Base-by-base conservation (phyloP, 345 rosid species). In the Camelina laxa region DNA sequence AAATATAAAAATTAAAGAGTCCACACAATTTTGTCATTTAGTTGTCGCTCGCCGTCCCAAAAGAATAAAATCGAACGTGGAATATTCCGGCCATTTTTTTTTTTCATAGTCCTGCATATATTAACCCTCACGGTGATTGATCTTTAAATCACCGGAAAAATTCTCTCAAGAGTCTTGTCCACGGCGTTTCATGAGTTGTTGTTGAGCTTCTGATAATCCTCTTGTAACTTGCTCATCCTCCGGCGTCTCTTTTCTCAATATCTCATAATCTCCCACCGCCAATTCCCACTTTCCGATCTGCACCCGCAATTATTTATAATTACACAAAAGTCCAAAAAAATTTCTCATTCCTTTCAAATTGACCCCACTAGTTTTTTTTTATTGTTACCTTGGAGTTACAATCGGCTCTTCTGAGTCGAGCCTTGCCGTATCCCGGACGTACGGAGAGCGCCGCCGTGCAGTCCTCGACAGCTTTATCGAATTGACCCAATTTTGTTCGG, bases 391-490 rank as follows among this genome's bases (percentile, higher is more conserved):
- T 95, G 55, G 86, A 81, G 60, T 84, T 56, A 77, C 96, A 95
- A 73, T 90, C 87, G 0, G 96, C 99, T 81, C 97, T 84, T 76
- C 99, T 81, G 33, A 95, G 86, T 47, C 97, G 84, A 30, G 99
- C 99, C 73, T 92, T 95, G 64, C 75, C 49, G 68, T 95, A 95
- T 1, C 75, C 71, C 0, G 97, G 96, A 12, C 90, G 87, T 6
- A 89, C 64, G 19, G 73, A 63, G 10, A 95, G 93, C 1, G 97
- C 99, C 8, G 80, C 80, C 13, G 75, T 84, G 75, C 97, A 90
- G 60, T 95, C 99, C 31, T 92, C 96, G 0, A 90, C 68, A 0
- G 92, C 91, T 39, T 87, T 87, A 14, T 85, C 90, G 50, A 54
- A 80, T n/a, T 85, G 87, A 39, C 88, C 85, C 2, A 90, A 80